Conservation (phyloP, 345 rosid species). For the Heritiera fomes region DNA sequence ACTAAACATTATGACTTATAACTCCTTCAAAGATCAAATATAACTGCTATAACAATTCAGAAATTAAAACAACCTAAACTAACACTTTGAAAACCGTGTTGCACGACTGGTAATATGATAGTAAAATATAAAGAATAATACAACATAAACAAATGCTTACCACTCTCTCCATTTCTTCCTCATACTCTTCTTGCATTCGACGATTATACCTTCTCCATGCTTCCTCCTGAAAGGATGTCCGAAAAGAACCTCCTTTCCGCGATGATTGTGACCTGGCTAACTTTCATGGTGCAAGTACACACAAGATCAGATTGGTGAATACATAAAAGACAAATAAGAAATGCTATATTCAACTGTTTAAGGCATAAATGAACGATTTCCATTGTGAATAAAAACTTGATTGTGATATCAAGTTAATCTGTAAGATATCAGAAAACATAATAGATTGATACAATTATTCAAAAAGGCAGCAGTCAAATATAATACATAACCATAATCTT, state of each 20-base stretch:
- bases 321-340: not conserved
- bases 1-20: not conserved
- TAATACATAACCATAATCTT: not conserved
- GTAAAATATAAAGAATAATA: not conserved
- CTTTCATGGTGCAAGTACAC: conserved; percentile 40
- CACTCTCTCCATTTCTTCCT: conserved; percentile 97
- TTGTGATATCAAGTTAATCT: not conserved
- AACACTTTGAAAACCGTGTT: conserved; percentile 6
- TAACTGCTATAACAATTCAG: not conserved
- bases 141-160: conserved; percentile 44
- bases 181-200: conserved; percentile 92
- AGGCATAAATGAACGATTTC: not conserved
- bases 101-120: not conserved
- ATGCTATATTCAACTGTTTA: not conserved
- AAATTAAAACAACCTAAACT: not conserved
- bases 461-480: not conserved
- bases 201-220: conserved; percentile 85
- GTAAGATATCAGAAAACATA: not conserved
- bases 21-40: not conserved
- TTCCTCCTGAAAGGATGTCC: conserved; percentile 79
- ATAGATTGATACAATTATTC: not conserved
- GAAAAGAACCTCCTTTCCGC: conserved; percentile 55
- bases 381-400: not conserved
- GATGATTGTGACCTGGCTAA: conserved; percentile 65
- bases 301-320: conserved; percentile 29